Evolutionary conservation across 139 green algal genomes (phyloP).

Genomic region (Pleodorina starrii): DNA sequence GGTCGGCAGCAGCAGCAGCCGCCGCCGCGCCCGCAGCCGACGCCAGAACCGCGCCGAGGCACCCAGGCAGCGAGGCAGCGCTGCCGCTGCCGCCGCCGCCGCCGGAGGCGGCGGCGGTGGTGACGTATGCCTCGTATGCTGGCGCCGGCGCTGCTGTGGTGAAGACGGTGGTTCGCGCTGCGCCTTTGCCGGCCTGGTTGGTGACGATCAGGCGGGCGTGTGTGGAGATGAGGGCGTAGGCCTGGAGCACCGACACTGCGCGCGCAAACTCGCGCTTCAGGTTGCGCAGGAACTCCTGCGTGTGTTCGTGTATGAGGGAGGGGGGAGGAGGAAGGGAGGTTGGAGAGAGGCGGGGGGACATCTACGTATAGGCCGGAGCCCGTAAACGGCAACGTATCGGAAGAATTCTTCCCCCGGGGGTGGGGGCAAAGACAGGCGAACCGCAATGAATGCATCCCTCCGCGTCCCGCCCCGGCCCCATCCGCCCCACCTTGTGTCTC

Average conservation of each 20-base stretch:
- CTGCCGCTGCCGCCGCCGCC: too few species aligned
- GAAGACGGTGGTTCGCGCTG: constrained; percentile 73
- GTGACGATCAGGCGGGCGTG: constrained; percentile 78
- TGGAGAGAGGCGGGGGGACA: too few species aligned
- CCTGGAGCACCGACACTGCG: constrained; percentile 81
- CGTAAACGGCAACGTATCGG: too few species aligned
- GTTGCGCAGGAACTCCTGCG: constrained; percentile 75
- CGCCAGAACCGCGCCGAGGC: background rate
- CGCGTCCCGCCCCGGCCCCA: too few species aligned
- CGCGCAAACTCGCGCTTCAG: constrained; percentile 89
- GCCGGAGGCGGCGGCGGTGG: background rate
- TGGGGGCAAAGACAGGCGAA: too few species aligned
- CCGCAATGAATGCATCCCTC: too few species aligned
- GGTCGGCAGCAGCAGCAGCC: background rate
- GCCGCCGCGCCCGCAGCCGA: background rate
- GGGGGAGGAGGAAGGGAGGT: too few species aligned
- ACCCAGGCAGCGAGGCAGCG: background rate
- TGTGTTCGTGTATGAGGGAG: background rate
- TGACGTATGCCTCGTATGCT: background rate
- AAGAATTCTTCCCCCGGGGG: too few species aligned
- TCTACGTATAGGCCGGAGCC: too few species aligned
- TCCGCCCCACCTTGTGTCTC: constrained; percentile 74
- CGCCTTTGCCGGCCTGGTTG: constrained; percentile 75
- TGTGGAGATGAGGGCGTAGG: constrained; percentile 80
- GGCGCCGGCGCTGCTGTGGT: constrained; percentile 66